Base-by-base conservation (phyloP, 116 monocot species). In the Thalassia testudinum region DNA sequence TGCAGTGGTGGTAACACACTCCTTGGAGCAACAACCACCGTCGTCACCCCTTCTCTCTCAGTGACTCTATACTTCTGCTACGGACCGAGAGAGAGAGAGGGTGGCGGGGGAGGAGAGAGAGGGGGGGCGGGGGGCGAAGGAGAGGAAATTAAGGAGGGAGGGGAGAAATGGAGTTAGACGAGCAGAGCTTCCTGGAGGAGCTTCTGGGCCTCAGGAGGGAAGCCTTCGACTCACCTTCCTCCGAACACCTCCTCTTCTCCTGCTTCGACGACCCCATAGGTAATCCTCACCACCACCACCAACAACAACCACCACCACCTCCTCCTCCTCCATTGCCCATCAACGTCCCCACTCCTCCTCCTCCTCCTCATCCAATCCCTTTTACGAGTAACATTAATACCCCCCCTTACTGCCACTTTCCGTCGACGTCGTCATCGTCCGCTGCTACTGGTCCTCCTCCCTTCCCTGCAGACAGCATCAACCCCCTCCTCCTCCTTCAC, bases 141-240 rank as follows among this genome's bases (percentile, higher is more conserved):
- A 40, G 40, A 14, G 14, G 40, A 40, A 14, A 40, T 40, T 40
- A 40, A 40, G 50, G 13, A 24, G 13, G 12, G 50, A 50, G 24
- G 18, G 23, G 23, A 24, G 22, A 21, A 22, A 83, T 78, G 78
- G 83, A 83, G 78, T 65, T 78, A 3, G 78, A 77, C 47, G 82
- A 77, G 26, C 70, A 74, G 47, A 71, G 58, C 38, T 83, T 83
- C 74, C 51, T 83, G 24, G 78, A 83, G 34, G 83, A 83, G 62
- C 71, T 83, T 11, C 65, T 83, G 12, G 52, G 71, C 0, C 24
- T 83, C 17, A 56, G 71, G 27, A 53, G 74, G 28, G 70, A 77
- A 16, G 1, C 76, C 22, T 81, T 76, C 76, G 76, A 81, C 16
- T 14, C 40, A 42, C 42, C 48, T 25, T 50, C 54, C 18, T 19